Conservation (phyloP, 176 grass and related monocot species). For the Triticum aestivum region DNA sequence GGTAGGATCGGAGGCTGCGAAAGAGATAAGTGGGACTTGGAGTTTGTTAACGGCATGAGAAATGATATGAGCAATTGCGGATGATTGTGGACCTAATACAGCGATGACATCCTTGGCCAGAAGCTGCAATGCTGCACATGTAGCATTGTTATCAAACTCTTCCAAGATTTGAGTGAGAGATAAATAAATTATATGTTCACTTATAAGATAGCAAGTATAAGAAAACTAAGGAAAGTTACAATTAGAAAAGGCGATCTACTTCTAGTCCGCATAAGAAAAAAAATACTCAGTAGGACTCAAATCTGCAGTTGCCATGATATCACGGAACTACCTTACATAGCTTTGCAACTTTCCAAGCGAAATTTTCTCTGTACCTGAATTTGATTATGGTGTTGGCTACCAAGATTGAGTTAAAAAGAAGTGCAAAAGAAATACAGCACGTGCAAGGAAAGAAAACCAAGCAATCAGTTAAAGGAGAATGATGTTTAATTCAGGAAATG, state of each 20-base stretch:
- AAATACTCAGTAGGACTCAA: constrained; percentile 1
- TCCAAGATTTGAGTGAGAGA: not conserved
- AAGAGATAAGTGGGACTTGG: constrained; percentile 69
- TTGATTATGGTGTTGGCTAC: not conserved
- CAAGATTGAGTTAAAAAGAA: no score
- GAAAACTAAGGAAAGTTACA: not conserved
- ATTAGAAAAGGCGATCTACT: not conserved
- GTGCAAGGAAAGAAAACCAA: no score
- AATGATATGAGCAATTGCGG: constrained; percentile 70
- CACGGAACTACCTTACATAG: not conserved
- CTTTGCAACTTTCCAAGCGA: not conserved
- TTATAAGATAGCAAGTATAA: not conserved
- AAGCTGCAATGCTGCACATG: constrained; percentile 66
- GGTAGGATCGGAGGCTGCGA: constrained; percentile 64
- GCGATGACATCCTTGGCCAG: constrained; percentile 52
- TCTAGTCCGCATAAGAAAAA: not conserved
- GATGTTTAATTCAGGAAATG: not conserved
- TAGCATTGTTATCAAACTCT: constrained; percentile 26
- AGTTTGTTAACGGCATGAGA: constrained; percentile 66
- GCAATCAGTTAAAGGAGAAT: not conserved
- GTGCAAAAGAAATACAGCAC: no score
- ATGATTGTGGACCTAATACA: constrained; percentile 77
- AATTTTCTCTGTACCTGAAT: constrained; percentile 9
- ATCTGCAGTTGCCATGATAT: not conserved
- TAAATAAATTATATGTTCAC: not conserved